These are phyloP conservation scores for Telfairia occidentalis DNA, from an alignment of 331 rosid genomes.

Conservation along the genomic window DNA sequence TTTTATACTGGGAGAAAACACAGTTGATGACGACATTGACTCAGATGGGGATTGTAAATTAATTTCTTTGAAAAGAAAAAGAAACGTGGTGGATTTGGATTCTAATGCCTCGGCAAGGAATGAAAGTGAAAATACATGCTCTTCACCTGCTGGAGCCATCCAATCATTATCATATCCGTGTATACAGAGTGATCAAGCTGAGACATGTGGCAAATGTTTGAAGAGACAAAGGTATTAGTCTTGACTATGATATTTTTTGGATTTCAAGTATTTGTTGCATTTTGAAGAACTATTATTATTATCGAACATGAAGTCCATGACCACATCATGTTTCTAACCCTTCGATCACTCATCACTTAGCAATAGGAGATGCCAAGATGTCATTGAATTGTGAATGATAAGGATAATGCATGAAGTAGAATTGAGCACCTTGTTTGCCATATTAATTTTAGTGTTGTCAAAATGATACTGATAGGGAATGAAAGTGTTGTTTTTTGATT, in stretches of 20 bases:
- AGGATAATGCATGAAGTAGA: background rate
- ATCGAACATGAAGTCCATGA: background rate
- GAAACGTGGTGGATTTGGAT: constrained; percentile 22
- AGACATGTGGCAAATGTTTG: constrained; percentile 20
- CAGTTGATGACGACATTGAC: constrained; percentile 12
- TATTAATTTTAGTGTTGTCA: background rate
- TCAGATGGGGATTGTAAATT: constrained; percentile 21
- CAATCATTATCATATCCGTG: constrained; percentile 19
- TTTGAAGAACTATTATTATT: background rate
- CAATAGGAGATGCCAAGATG: background rate
- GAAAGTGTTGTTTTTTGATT: background rate
- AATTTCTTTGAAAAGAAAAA: constrained; percentile 37
- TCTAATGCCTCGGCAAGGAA: constrained; percentile 25
- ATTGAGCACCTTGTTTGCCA: background rate
- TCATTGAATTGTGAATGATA: background rate
- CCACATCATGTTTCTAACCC: background rate
- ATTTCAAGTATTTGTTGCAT: background rate
- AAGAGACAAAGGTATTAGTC: constrained; percentile 26
- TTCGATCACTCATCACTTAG: background rate
- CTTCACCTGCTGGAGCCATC: constrained; percentile 19
- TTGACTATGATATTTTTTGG: constrained; percentile 2
- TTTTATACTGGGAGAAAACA: constrained; percentile 14
- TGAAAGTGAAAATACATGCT: constrained; percentile 25
- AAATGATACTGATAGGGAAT: background rate
- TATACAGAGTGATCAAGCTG: constrained; percentile 15